Evolutionary conservation across 495 filamentous ascomycete genomes (phyloP), one percentile per base, ranked within the genome.

Genomic region (Lasiosphaeria hispida): DNA sequence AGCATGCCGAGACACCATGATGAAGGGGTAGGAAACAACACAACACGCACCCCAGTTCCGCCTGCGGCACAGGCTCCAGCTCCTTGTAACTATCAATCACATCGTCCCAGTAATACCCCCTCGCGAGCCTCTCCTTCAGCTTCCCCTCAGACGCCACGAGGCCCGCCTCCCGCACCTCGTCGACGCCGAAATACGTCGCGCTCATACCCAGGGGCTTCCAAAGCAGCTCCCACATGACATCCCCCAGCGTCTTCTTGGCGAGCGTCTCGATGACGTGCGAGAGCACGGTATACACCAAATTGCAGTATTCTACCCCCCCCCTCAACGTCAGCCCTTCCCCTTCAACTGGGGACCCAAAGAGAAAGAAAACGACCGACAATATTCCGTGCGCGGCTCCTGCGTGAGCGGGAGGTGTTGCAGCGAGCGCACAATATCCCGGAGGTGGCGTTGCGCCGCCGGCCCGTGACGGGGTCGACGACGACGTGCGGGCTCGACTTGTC

Each of bases 121-220:
- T 57, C 2, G 69, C 67, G 14, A 72, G 52, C 41, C 54, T 39
- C 37, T 34, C 43, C 10, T 42, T 37, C 13, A 5, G 23, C 30
- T 35, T 2, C 33, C 57, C 58, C 38, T 5, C 43, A 2, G 23
- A 5, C 23, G 23, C 23, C 23, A 30, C 23, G 23, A 30, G 23
- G 23, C 61, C 55, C n/a, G 33, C 48, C 4, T n/a, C 44, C 36
- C 54, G 15, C 38, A 64, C 76, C 19, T 77, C 70, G 8, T 69
- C 55, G n/a, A 77, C 58, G 14, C 73, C 72, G 42, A 79, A 76
- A 59, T 73, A 80, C 10, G 82, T 84, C n/a, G 42, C 43, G 9
- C 68, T 60, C 81, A 85, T 85, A 0, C 69, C 71, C 41, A 83
- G 58, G 4, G 76, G 79, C 39, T 49, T 58, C 75, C 77, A 85